A percentile compares a stretch with the other conserved stretches of the same genome.
Conservation (phyloP, 441 rosid species). For the Pelargonium myrrhifolium region DNA sequence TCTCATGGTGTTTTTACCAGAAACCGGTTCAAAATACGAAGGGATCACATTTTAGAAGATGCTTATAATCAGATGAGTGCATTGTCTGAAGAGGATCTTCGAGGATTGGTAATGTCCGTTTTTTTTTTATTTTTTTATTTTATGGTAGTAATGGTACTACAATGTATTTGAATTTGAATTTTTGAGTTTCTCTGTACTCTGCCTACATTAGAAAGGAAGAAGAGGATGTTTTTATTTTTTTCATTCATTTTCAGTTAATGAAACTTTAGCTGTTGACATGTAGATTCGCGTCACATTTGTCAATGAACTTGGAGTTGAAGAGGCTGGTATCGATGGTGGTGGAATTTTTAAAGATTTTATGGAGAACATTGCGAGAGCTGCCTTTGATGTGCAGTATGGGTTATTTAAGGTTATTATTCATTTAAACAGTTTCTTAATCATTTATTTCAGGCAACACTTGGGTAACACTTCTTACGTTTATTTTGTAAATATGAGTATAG, state of each 20-base stretch:
- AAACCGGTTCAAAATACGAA: slow-evolving; percentile 82
- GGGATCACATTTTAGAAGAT: slow-evolving; percentile 95
- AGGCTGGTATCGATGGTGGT: slow-evolving; percentile 99
- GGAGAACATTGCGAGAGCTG: slow-evolving; percentile 97
- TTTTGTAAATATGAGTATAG: not conserved
- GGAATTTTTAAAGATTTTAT: slow-evolving; percentile 99
- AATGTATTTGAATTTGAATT: not conserved
- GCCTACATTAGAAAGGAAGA: not conserved
- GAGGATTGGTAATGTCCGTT: slow-evolving; percentile 57
- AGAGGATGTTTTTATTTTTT: slow-evolving; percentile 12
- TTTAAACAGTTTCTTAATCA: not conserved
- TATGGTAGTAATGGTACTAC: no score
- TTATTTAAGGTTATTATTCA: slow-evolving; percentile 68
- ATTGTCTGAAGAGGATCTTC: slow-evolving; percentile 91
- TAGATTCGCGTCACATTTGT: slow-evolving; percentile 97
- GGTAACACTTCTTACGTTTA: not conserved
- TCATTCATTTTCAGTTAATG: slow-evolving; percentile 13
- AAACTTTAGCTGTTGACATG: slow-evolving; percentile 22
- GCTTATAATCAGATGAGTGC: slow-evolving; percentile 96
- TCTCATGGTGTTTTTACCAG: slow-evolving; percentile 67
- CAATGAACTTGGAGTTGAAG: slow-evolving; percentile 98
- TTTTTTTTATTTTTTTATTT: no score
- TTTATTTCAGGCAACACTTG: slow-evolving; percentile 3
- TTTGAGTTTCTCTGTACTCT: slow-evolving; percentile 13
- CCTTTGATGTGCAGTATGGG: slow-evolving; percentile 95